phyloP scores from a whole-genome alignment of 768 basidiomycete species.

The Polyporus arcularius region DNA sequence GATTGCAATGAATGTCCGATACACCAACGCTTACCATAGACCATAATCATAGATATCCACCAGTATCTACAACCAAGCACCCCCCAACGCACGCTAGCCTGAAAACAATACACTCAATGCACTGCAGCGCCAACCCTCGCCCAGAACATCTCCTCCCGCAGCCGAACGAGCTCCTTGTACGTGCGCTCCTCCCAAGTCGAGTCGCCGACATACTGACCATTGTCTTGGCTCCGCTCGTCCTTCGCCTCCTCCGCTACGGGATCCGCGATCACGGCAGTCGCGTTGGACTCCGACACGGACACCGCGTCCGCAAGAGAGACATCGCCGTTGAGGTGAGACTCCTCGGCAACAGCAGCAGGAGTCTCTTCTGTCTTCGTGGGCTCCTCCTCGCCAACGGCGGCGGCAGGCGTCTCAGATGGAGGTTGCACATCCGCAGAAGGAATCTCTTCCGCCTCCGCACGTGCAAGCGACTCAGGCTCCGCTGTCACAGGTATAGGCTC shows the following conservation, averaged over 20 bases:
- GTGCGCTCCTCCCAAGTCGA: conserved; percentile 84
- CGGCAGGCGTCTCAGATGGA: neutral
- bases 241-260: neutral
- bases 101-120: neutral
- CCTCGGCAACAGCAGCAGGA: neutral
- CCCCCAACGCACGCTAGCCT: neutral
- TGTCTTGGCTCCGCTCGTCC: conserved; percentile 29
- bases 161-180: conserved; percentile 74
- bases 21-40: conserved; percentile 1
- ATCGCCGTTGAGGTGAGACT: conserved; percentile 3
- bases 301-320: neutral
- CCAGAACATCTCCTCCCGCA: conserved; percentile 88
- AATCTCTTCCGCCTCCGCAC: neutral
- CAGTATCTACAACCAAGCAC: neutral
- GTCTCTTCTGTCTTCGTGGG: neutral
- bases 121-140: conserved; percentile 61
- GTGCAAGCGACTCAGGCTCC: conserved; percentile 2
- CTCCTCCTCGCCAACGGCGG: neutral
- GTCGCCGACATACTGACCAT: conserved; percentile 57
- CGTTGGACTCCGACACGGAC: neutral
- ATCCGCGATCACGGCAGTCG: neutral
- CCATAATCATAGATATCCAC: neutral
- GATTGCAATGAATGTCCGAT: neutral
- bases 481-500: conserved; percentile 4
- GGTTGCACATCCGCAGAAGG: neutral